These are phyloP conservation scores for Wickerhamomyces hampshirensis DNA, from an alignment of 805 yeast species.

Conservation along the genomic window DNA sequence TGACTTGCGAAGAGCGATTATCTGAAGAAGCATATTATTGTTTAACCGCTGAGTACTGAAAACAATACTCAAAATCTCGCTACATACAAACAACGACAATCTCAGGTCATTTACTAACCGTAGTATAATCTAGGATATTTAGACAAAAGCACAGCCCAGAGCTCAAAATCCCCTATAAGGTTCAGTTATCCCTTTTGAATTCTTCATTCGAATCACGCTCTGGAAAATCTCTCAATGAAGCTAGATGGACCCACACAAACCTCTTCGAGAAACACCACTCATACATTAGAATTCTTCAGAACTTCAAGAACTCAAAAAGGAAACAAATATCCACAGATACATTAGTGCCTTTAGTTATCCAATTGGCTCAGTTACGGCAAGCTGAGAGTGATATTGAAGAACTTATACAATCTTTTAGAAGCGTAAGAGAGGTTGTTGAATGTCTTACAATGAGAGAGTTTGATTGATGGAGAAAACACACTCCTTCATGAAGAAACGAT, in stretches of 20 bases:
- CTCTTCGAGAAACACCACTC: conserved; percentile 5
- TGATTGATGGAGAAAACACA: no score
- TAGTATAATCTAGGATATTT: no score
- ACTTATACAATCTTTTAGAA: conserved; percentile 2
- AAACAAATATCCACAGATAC: background rate
- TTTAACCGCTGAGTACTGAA: conserved; percentile 9
- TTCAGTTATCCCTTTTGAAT: conserved; percentile 5
- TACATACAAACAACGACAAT: no score
- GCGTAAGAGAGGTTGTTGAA: conserved; percentile 3
- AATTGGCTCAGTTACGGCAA: conserved; percentile 1
- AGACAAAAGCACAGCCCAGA: no score
- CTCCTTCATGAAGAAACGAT: no score
- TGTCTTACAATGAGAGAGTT: no score
- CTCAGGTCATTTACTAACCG: no score
- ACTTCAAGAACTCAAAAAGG: background rate
- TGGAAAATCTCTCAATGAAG: background rate
- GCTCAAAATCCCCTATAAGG: background rate
- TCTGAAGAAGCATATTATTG: conserved; percentile 4
- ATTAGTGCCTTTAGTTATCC: conserved; percentile 2
- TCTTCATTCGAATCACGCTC: conserved; percentile 1
- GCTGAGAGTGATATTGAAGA: conserved; percentile 5
- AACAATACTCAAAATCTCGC: no score
- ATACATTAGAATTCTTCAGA: conserved; percentile 7
- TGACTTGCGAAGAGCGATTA: conserved; percentile 3
- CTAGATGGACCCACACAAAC: conserved; percentile 3